Evolutionary conservation across 1,139 yeast genomes (phyloP).

Genomic region (Magnusiomyces tetraspermus): DNA sequence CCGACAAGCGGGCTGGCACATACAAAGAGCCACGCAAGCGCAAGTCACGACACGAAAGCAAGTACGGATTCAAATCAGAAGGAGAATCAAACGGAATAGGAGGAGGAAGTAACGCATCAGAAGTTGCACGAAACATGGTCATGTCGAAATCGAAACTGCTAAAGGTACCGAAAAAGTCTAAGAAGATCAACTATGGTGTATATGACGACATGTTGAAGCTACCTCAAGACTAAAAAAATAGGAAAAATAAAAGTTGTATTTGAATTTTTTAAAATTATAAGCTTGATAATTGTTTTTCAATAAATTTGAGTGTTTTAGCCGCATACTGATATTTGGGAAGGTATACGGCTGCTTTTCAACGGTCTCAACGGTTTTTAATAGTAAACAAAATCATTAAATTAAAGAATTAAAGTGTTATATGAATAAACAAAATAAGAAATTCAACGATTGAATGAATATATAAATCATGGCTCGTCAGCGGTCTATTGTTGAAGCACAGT

Average conservation of each 20-base stretch:
- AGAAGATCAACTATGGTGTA: constrained; percentile 4
- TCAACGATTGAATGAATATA: too few species aligned
- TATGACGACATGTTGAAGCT: constrained; percentile 1
- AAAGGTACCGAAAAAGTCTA: constrained; percentile 2
- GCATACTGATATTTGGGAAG: too few species aligned
- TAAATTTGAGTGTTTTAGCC: too few species aligned
- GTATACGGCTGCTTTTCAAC: too few species aligned
- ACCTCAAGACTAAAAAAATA: not conserved
- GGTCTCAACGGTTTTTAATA: too few species aligned
- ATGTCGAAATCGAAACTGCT: not conserved
- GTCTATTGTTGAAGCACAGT: too few species aligned
- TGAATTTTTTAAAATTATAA: not conserved
- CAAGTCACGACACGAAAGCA: not conserved
- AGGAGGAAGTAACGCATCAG: not conserved
- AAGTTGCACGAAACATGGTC: constrained; percentile 2
- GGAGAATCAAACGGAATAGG: not conserved
- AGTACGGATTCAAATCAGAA: not conserved
- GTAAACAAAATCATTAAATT: too few species aligned
- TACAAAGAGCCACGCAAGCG: constrained; percentile 30
- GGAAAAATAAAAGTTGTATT: not conserved
- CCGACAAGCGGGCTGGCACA: constrained; percentile 50
- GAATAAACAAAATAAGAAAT: too few species aligned
- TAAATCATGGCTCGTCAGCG: too few species aligned
- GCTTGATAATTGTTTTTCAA: too few species aligned
- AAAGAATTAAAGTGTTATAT: too few species aligned